phyloP scores from a whole-genome alignment of 176 grass and related monocot species.

The Guadua angustifolia region DNA sequence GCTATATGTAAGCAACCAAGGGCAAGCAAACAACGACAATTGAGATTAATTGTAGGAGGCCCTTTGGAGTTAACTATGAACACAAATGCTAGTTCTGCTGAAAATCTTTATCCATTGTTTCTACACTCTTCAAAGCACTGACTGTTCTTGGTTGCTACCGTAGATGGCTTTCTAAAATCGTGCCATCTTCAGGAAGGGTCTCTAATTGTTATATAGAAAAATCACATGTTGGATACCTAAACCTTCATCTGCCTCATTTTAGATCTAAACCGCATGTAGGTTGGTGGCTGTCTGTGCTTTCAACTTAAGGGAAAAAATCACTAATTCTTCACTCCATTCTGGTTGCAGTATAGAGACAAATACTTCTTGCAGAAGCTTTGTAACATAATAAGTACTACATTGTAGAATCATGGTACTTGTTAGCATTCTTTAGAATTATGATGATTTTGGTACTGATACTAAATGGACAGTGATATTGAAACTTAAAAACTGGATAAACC shows the following conservation, averaged over 20 bases:
- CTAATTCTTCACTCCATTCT: constrained; percentile 16
- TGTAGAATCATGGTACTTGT: no score
- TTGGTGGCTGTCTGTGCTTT: neutral
- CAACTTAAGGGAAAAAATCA: neutral
- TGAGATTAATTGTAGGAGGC: neutral
- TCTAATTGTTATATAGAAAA: neutral
- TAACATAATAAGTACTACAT: no score
- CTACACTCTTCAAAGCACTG: neutral
- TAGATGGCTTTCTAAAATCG: neutral
- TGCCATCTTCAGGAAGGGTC: neutral
- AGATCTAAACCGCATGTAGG: neutral
- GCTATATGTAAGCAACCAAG: constrained; percentile 13
- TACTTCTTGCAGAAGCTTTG: constrained; percentile 84
- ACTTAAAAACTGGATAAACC: no score
- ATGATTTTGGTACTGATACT: no score
- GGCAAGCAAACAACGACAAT: neutral
- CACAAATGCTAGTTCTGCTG: neutral
- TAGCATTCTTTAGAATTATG: no score
- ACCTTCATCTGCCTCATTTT: neutral
- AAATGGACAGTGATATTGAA: no score
- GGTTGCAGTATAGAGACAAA: constrained; percentile 75
- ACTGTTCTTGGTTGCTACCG: neutral
- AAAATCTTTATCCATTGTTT: neutral
- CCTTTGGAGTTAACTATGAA: neutral
- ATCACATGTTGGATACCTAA: neutral